phyloP scores from a whole-genome alignment of 176 grass and related monocot genomes.

The Neostapfia colusana region DNA sequence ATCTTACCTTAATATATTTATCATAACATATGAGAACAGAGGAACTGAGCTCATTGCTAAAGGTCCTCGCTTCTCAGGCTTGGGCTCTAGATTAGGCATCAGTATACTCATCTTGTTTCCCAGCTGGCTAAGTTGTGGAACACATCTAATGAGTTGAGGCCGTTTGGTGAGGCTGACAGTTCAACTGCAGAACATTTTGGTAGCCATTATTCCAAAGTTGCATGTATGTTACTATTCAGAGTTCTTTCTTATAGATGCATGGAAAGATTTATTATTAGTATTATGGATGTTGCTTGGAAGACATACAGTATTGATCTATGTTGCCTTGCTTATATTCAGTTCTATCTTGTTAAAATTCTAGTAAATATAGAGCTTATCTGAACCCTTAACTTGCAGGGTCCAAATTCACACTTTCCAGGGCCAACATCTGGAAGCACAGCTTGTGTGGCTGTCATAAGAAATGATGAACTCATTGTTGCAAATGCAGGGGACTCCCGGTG shows the following conservation, averaged over 20 bases:
- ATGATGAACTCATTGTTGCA: slow-evolving; percentile 82
- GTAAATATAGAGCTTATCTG: slow-evolving; percentile 5
- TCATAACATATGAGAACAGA: neutral
- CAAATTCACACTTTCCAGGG: slow-evolving; percentile 73
- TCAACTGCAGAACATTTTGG: neutral
- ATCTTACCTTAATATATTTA: neutral
- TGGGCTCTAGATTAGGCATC: neutral
- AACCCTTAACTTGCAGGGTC: slow-evolving; percentile 59
- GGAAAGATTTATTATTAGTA: neutral
- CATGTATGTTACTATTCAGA: neutral
- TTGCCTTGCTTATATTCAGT: neutral
- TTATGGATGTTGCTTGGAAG: slow-evolving; percentile 10
- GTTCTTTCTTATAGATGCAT: neutral
- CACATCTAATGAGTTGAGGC: neutral
- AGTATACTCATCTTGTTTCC: neutral
- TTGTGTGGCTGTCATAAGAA: slow-evolving; percentile 90
- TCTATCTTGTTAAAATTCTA: slow-evolving; percentile 6
- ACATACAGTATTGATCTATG: neutral
- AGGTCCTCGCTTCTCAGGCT: slow-evolving; percentile 13
- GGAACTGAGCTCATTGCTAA: slow-evolving; percentile 21
- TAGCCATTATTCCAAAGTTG: neutral
- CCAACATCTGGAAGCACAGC: slow-evolving; percentile 91
- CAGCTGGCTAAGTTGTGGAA: neutral
- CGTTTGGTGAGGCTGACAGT: slow-evolving; percentile 3
- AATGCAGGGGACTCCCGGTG: slow-evolving; percentile 98